Evolutionary conservation across 768 basidiomycete genomes (phyloP).

Genomic region (Pulveroboletus sp.): DNA sequence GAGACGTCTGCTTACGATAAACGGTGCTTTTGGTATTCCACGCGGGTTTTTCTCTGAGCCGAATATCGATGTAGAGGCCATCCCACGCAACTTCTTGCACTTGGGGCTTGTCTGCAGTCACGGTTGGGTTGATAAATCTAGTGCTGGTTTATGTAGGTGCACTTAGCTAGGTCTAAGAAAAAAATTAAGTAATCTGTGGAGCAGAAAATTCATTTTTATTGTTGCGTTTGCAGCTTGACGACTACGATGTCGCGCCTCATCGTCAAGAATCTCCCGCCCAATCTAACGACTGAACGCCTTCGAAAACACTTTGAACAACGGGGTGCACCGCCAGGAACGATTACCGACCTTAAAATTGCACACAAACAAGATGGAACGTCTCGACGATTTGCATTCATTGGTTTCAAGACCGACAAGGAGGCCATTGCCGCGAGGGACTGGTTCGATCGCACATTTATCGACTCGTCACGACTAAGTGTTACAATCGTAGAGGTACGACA

Average conservation of each 20-base stretch:
- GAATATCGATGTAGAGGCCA: conserved; percentile 31
- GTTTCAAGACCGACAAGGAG: conserved; percentile 79
- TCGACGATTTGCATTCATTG: conserved; percentile 89
- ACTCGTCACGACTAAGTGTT: conserved; percentile 73
- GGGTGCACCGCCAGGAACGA: conserved; percentile 57
- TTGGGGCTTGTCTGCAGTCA: too few species aligned
- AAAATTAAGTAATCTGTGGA: too few species aligned
- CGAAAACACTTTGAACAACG: conserved; percentile 65
- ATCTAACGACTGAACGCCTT: conserved; percentile 62
- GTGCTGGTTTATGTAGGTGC: too few species aligned
- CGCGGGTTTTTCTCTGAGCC: conserved; percentile 70
- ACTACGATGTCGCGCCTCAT: conserved; percentile 75
- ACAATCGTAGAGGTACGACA: conserved; percentile 65
- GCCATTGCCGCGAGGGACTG: conserved; percentile 74
- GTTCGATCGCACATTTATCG: conserved; percentile 84
- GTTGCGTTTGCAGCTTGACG: not conserved
- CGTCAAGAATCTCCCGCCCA: conserved; percentile 75
- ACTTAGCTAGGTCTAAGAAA: too few species aligned
- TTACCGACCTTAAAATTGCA: conserved; percentile 88
- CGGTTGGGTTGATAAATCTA: too few species aligned
- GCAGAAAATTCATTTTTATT: too few species aligned
- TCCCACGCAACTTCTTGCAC: too few species aligned
- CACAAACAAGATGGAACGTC: conserved; percentile 74
- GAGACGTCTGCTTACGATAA: conserved; percentile 64
- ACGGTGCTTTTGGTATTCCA: conserved; percentile 94